phyloP scores from a whole-genome alignment of 345 rosid genomes.

The Salix viminalis region DNA sequence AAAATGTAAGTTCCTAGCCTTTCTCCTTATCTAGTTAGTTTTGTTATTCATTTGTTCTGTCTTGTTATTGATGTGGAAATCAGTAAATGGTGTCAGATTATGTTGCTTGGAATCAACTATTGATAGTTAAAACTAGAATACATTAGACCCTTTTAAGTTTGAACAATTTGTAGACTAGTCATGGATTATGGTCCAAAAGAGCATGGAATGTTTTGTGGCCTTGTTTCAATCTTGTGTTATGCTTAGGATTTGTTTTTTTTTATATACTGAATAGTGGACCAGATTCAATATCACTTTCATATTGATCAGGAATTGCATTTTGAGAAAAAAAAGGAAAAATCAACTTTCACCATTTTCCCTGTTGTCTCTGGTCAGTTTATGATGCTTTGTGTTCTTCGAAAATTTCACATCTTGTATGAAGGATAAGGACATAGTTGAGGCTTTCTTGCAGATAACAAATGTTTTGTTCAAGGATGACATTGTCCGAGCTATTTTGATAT shows the following conservation, averaged over 20 bases:
- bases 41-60: neutral
- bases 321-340: too few relatives aligned
- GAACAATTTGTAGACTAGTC: neutral
- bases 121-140: neutral
- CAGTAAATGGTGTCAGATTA: neutral
- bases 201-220: neutral
- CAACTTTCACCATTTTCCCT: too few relatives aligned
- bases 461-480: too few relatives aligned
- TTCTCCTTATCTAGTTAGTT: neutral
- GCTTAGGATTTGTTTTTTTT: neutral
- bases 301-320: neutral
- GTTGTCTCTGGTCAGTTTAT: too few relatives aligned
- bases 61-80: neutral
- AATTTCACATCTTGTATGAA: too few relatives aligned
- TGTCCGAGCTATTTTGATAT: too few relatives aligned
- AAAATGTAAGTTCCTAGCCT: too few relatives aligned
- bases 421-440: too few relatives aligned
- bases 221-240: neutral
- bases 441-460: too few relatives aligned
- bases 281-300: neutral
- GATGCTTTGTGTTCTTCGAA: too few relatives aligned
- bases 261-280: neutral
- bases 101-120: neutral
- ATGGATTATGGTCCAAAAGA: neutral
- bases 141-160: neutral